Conservation (phyloP, 805 yeast genomes). For the Kuraishia molischiana region DNA sequence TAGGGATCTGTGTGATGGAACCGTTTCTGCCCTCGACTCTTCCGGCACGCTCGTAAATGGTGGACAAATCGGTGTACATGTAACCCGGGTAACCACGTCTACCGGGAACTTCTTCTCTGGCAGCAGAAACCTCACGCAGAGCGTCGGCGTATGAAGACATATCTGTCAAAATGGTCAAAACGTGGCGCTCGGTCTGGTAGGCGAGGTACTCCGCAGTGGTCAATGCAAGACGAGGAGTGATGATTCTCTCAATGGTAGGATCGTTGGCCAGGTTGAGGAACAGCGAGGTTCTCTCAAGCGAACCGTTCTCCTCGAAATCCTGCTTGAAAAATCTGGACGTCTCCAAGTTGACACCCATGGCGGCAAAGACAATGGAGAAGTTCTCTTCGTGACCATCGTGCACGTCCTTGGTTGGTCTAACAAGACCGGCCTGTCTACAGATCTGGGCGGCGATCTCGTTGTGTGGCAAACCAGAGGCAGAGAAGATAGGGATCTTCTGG, state of each 20-base stretch:
- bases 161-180: slow-evolving; percentile 93
- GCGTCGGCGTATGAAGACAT: slow-evolving; percentile 99
- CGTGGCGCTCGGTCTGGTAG: slow-evolving; percentile 98
- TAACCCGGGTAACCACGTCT: slow-evolving; percentile 99
- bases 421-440: slow-evolving; percentile 99
- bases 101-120: slow-evolving; percentile 99
- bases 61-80: slow-evolving; percentile 99
- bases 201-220: slow-evolving; percentile 98
- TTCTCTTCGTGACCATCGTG: slow-evolving; percentile 99
- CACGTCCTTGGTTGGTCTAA: slow-evolving; percentile 98
- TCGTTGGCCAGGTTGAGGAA: slow-evolving; percentile 97
- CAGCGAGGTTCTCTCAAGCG: slow-evolving; percentile 93
- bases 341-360: slow-evolving; percentile 99
- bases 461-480: slow-evolving; percentile 99
- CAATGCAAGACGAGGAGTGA: slow-evolving; percentile 97
- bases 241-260: slow-evolving; percentile 98
- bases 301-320: slow-evolving; percentile 98
- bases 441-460: slow-evolving; percentile 99
- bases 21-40: slow-evolving; percentile 99
- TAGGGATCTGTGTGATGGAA: slow-evolving; percentile 97
- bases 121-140: slow-evolving; percentile 98
- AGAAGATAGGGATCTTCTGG: slow-evolving; percentile 97
- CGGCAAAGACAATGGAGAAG: slow-evolving; percentile 98
- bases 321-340: slow-evolving; percentile 98
- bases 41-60: slow-evolving; percentile 99